These are phyloP conservation scores for Pyrenula aspistea DNA, from an alignment of 495 filamentous ascomycete species.

Conservation along the genomic window DNA sequence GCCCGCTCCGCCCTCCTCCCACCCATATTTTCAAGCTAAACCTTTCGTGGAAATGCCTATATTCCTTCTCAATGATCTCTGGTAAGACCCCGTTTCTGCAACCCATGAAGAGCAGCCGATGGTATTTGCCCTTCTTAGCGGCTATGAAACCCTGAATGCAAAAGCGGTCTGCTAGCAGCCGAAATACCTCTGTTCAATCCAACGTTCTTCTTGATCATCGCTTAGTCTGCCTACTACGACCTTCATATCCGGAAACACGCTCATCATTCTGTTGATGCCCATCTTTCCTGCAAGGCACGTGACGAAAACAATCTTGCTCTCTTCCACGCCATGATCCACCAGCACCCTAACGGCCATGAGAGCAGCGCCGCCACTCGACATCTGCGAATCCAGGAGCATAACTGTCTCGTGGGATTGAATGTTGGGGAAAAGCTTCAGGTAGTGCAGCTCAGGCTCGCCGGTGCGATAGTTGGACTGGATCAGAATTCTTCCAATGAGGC, in stretches of 20 bases:
- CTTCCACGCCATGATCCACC: conserved; percentile 83
- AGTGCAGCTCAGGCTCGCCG: conserved; percentile 87
- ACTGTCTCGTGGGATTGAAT: conserved; percentile 65
- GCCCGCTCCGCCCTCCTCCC: too few relatives aligned
- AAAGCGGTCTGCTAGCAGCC: conserved; percentile 56
- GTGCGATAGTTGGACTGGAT: conserved; percentile 80
- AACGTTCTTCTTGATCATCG: conserved; percentile 62
- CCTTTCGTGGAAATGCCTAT: too few relatives aligned
- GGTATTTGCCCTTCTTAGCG: too few relatives aligned
- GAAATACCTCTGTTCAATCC: conserved; percentile 75
- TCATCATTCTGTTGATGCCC: conserved; percentile 69
- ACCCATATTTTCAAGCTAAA: too few relatives aligned
- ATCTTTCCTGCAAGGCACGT: conserved; percentile 73
- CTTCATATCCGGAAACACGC: conserved; percentile 74
- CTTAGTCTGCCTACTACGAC: conserved; percentile 74
- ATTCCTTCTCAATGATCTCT: too few relatives aligned
- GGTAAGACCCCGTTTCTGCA: too few relatives aligned
- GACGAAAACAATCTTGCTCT: conserved; percentile 77
- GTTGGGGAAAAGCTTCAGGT: conserved; percentile 58
- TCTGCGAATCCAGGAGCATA: conserved; percentile 82
- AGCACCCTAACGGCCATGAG: conserved; percentile 93
- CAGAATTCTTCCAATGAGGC: conserved; percentile 73
- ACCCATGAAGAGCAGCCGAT: too few relatives aligned
- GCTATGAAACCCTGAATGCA: too few relatives aligned
- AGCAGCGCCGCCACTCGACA: conserved; percentile 84